Evolutionary conservation across 163 green algal genomes (phyloP).

Genomic region (Volvox carteri): DNA sequence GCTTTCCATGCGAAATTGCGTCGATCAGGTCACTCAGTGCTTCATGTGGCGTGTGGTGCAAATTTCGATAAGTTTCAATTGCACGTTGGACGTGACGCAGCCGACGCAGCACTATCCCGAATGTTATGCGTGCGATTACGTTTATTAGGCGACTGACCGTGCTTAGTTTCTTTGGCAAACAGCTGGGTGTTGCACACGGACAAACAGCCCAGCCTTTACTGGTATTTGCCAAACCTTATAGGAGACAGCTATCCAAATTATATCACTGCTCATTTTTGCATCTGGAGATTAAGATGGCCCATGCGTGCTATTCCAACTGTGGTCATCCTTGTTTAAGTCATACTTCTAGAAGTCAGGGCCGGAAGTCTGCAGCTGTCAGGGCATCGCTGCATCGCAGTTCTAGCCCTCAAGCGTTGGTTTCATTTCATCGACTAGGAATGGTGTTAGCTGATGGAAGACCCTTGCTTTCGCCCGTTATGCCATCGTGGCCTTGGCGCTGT

Average conservation of each 20-base stretch:
- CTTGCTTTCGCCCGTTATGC: neutral
- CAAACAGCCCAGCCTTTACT: neutral
- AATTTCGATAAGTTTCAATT: neutral
- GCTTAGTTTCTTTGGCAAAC: neutral
- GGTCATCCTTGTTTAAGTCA: neutral
- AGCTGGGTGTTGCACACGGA: neutral
- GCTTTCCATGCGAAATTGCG: neutral
- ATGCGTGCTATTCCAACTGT: neutral
- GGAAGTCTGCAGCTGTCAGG: neutral
- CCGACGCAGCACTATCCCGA: neutral
- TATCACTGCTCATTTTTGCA: neutral
- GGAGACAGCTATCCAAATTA: neutral
- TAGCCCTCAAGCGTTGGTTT: neutral
- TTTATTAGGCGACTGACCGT: too few relatives aligned
- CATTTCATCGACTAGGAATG: neutral
- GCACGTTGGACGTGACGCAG: slow-evolving; percentile 4
- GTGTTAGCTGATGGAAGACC: neutral
- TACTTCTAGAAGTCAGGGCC: neutral
- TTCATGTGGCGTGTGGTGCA: neutral
- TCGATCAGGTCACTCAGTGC: neutral
- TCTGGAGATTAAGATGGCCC: neutral
- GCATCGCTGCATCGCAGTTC: neutral
- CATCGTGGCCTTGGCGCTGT: neutral
- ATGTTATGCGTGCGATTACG: neutral
- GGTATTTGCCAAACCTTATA: neutral